These are phyloP conservation scores for Hypoxylon trugodes DNA, from an alignment of 495 filamentous ascomycete genomes.

Conservation along the genomic window DNA sequence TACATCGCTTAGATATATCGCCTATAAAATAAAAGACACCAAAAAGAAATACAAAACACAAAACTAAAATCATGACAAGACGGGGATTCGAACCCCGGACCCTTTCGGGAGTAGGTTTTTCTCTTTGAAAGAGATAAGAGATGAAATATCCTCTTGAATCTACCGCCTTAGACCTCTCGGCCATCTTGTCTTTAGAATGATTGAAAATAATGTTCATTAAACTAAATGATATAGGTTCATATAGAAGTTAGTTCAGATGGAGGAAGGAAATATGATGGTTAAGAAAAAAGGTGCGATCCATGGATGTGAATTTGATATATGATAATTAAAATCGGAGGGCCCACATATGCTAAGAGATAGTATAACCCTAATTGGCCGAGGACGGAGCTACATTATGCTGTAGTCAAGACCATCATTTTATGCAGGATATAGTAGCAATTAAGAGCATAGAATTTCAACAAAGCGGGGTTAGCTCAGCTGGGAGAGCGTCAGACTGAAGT, in stretches of 20 bases:
- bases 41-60: neutral
- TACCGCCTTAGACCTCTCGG: constrained; percentile 38
- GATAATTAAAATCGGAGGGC: too few species aligned
- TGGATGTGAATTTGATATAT: too few species aligned
- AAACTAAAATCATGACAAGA: constrained; percentile 20
- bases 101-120: constrained; percentile 29
- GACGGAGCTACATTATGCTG: neutral
- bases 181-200: constrained; percentile 23
- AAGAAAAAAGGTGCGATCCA: too few species aligned
- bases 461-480: constrained; percentile 49
- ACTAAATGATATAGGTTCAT: neutral
- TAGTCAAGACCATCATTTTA: neutral
- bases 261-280: too few species aligned
- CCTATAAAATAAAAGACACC: too few species aligned
- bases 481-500: constrained; percentile 54
- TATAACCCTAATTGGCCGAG: neutral
- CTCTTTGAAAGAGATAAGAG: constrained; percentile 21
- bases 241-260: neutral
- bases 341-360: neutral
- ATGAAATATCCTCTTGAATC: constrained; percentile 27
- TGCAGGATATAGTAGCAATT: neutral
- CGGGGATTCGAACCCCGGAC: constrained; percentile 32
- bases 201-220: neutral
- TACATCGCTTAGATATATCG: too few species aligned
- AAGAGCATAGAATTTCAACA: neutral